Evolutionary conservation across 2,329 filamentous ascomycete species (phyloP).

Genomic region (Bertia moriformis): DNA sequence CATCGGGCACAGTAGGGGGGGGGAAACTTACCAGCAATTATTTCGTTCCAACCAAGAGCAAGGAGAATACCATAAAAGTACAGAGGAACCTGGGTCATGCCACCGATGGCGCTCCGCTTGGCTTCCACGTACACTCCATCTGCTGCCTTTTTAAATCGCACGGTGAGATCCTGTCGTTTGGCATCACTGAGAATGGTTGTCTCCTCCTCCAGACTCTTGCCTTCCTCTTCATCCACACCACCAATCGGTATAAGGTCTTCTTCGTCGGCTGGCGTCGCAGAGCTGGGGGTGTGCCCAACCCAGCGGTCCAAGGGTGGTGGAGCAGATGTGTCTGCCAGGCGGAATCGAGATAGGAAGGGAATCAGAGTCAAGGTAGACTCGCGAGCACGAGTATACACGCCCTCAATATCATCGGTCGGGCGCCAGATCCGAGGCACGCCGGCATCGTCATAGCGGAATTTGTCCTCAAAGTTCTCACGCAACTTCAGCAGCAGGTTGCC

Average conservation of each 20-base stretch:
- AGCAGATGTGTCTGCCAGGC: slow-evolving; percentile 57
- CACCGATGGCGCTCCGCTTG: slow-evolving; percentile 89
- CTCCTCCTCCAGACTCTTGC: slow-evolving; percentile 88
- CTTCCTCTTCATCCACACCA: slow-evolving; percentile 85
- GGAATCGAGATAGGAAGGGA: slow-evolving; percentile 74
- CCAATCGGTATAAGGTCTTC: slow-evolving; percentile 81
- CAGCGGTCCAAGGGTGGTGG: slow-evolving; percentile 73
- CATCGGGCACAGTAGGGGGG: slow-evolving; percentile 1
- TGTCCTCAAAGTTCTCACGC: slow-evolving; percentile 96
- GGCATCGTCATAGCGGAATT: slow-evolving; percentile 91
- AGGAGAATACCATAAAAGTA: slow-evolving; percentile 88
- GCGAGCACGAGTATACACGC: slow-evolving; percentile 77
- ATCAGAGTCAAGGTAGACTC: slow-evolving; percentile 87
- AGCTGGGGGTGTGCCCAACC: slow-evolving; percentile 64
- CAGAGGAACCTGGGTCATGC: slow-evolving; percentile 80
- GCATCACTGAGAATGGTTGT: slow-evolving; percentile 85
- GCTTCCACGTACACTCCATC: slow-evolving; percentile 97
- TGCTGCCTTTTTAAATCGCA: slow-evolving; percentile 95
- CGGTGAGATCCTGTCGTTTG: slow-evolving; percentile 80
- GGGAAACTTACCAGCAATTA: slow-evolving; percentile 62
- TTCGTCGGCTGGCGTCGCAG: slow-evolving; percentile 69
- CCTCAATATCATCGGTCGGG: slow-evolving; percentile 92
- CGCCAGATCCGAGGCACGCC: slow-evolving; percentile 95
- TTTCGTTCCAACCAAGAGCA: slow-evolving; percentile 96
- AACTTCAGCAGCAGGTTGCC: slow-evolving; percentile 91